These are phyloP conservation scores for Scheffersomyces illinoinensis DNA, from an alignment of 1,139 yeast species.

Conservation along the genomic window DNA sequence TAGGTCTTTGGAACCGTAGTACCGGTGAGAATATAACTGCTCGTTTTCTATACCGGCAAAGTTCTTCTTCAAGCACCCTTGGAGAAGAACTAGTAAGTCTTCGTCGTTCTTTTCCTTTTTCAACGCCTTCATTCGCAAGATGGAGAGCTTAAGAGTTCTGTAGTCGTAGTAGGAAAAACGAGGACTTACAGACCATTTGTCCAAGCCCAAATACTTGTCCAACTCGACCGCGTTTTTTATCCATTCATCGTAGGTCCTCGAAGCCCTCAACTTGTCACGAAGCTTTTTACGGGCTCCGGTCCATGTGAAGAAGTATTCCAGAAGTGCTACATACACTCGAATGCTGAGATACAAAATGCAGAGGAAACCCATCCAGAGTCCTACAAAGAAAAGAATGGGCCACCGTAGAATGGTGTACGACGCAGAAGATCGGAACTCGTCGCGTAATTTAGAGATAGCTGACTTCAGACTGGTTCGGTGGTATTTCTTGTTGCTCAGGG, in stretches of 20 bases:
- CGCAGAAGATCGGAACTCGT: constrained; percentile 47
- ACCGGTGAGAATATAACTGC: constrained; percentile 69
- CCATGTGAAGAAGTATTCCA: constrained; percentile 62
- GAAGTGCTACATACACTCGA: constrained; percentile 62
- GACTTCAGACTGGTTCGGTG: constrained; percentile 3
- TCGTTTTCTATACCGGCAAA: constrained; percentile 81
- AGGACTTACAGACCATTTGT: constrained; percentile 65
- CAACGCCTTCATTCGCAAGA: constrained; percentile 41
- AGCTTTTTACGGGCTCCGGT: constrained; percentile 55
- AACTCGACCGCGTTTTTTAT: constrained; percentile 54
- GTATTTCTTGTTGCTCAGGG: constrained; percentile 2
- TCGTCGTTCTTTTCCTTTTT: constrained; percentile 35
- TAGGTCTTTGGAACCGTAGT: constrained; percentile 69
- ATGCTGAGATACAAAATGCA: constrained; percentile 52
- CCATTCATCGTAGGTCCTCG: constrained; percentile 64
- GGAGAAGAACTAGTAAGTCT: constrained; percentile 57
- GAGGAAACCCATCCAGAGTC: constrained; percentile 55
- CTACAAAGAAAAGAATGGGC: constrained; percentile 58
- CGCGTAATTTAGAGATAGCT: constrained; percentile 22
- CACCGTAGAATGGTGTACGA: constrained; percentile 61
- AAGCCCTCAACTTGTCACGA: constrained; percentile 48
- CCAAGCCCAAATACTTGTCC: constrained; percentile 59
- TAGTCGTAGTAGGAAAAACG: constrained; percentile 71
- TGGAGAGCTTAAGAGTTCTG: constrained; percentile 54
- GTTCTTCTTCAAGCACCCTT: constrained; percentile 68